A percentile compares a stretch with the other conserved stretches of the same genome.
These are phyloP conservation scores for Cunninghamia lanceolata DNA, from an alignment of 75 land plant genomes.

Conservation along the genomic window DNA sequence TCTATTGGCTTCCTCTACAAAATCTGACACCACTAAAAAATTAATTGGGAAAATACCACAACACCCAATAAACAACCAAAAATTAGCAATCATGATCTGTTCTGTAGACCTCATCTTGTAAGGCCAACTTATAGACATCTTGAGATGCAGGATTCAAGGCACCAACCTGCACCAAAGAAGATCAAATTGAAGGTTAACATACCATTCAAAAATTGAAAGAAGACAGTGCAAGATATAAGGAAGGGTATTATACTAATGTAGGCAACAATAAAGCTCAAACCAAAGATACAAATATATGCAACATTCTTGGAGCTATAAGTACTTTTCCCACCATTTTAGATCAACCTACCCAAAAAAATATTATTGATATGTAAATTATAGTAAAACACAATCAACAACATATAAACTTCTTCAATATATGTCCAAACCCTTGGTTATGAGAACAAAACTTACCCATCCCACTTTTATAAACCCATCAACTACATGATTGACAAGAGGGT, in stretches of 20 bases:
- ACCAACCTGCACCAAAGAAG: conserved; percentile 17
- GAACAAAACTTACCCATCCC: conserved; percentile 30
- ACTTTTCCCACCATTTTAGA: no score
- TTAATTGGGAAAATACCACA: neutral
- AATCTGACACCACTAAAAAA: neutral
- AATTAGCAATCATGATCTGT: neutral
- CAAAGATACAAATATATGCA: no score
- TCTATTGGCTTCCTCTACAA: conserved; percentile 36
- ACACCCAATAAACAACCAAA: neutral
- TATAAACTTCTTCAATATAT: no score
- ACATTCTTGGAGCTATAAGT: no score
- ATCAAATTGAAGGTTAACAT: neutral
- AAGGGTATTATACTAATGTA: no score
- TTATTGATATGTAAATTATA: no score
- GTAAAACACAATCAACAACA: neutral
- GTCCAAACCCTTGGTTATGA: neutral
- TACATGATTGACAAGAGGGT: conserved; percentile 37
- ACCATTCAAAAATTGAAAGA: neutral
- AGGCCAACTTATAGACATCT: conserved; percentile 23
- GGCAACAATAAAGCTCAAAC: no score
- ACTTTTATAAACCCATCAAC: conserved; percentile 49
- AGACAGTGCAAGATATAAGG: neutral
- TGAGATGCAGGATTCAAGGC: conserved; percentile 46
- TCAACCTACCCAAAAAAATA: neutral
- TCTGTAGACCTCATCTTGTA: conserved; percentile 18